Conservation (phyloP, 805 yeast genomes). For the Candida ortonii region DNA sequence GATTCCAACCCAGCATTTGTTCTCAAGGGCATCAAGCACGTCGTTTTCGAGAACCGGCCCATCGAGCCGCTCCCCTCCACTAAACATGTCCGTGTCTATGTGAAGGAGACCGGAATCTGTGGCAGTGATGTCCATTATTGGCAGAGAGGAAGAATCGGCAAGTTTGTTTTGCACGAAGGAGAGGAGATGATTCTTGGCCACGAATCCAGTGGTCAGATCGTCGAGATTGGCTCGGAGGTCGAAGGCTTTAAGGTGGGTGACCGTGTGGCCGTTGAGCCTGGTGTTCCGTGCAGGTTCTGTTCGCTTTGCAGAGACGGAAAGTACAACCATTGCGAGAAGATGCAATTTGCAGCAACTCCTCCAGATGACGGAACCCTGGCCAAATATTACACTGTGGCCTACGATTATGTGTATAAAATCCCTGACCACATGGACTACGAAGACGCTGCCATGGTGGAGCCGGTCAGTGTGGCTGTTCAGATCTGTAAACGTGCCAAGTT, state of each 20-base stretch:
- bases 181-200: constrained; percentile 75
- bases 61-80: constrained; percentile 60
- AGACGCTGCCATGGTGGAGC: constrained; percentile 86
- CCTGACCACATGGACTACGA: constrained; percentile 77
- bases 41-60: constrained; percentile 63
- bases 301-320: constrained; percentile 73
- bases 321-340: constrained; percentile 82
- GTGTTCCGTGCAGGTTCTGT: constrained; percentile 74
- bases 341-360: constrained; percentile 90
- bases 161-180: constrained; percentile 14
- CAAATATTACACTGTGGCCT: constrained; percentile 72
- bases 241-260: constrained; percentile 71
- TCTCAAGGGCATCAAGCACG: constrained; percentile 58
- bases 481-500: constrained; percentile 62
- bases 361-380: constrained; percentile 79
- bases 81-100: constrained; percentile 65
- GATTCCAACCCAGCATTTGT: constrained; percentile 56
- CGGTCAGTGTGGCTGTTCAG: constrained; percentile 83
- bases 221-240: constrained; percentile 65
- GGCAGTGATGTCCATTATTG: constrained; percentile 86
- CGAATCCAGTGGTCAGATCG: constrained; percentile 76
- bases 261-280: constrained; percentile 86
- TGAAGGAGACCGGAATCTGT: constrained; percentile 83
- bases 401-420: constrained; percentile 75
- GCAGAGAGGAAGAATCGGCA: constrained; percentile 37